Evolutionary conservation across 108 stramenopile genomes (phyloP).

Genomic region (Chaetoceros muelleri): DNA sequence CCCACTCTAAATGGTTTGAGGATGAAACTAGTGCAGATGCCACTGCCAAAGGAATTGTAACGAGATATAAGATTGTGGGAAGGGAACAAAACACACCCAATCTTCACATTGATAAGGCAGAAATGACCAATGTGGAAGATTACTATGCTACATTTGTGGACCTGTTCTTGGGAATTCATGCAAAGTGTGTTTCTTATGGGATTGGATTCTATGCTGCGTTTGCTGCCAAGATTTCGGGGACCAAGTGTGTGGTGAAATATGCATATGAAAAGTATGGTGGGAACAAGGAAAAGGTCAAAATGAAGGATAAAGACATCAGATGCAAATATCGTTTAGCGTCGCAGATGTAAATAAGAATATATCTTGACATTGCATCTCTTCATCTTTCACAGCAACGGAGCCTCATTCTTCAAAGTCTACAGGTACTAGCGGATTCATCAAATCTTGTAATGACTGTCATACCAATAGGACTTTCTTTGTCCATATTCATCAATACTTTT

Average conservation of each 20-base stretch:
- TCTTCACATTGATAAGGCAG: slow-evolving; percentile 41
- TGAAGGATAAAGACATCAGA: background rate
- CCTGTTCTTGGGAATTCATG: slow-evolving; percentile 26
- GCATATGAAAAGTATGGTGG: slow-evolving; percentile 35
- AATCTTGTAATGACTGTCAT: slow-evolving; percentile 65
- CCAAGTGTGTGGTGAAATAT: slow-evolving; percentile 26
- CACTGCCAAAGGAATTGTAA: background rate
- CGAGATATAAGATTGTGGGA: slow-evolving; percentile 4
- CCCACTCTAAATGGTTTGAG: background rate
- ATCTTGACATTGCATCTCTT: too few species aligned
- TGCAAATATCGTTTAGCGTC: background rate
- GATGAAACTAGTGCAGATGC: background rate
- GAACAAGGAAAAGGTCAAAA: background rate
- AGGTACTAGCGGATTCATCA: too few species aligned
- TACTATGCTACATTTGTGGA: slow-evolving; percentile 48
- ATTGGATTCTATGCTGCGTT: slow-evolving; percentile 51
- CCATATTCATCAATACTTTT: slow-evolving; percentile 55
- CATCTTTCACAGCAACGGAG: too few species aligned
- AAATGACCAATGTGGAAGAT: slow-evolving; percentile 19
- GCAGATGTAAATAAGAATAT: too few species aligned
- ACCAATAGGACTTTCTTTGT: slow-evolving; percentile 50
- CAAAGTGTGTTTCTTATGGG: slow-evolving; percentile 38
- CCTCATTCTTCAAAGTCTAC: too few species aligned
- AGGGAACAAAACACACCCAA: slow-evolving; percentile 25
- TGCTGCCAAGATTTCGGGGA: slow-evolving; percentile 32